Base-by-base conservation (phyloP, 2,329 filamentous ascomycete genomes). In the Xylaria sp. region DNA sequence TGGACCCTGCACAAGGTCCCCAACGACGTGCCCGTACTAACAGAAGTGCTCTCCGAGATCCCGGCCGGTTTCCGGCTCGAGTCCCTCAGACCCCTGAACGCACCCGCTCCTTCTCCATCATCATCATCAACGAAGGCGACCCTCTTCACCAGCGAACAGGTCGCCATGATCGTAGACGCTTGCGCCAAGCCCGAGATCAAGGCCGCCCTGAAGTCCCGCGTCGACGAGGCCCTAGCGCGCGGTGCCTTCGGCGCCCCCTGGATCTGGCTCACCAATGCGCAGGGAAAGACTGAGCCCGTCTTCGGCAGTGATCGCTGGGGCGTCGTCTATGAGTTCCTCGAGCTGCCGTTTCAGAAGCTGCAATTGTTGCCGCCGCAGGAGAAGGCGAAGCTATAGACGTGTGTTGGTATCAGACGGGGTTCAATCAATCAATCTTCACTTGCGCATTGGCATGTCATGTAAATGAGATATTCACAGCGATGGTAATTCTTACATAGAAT, bases 161-260 rank as follows among this genome's bases (percentile, higher is more conserved):
- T 86, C 1, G 69, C 76, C 9, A 73, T 73, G 18, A 86, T 91
- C 55, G 65, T 90, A 69, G 74, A 2, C 2, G 83, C 79, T 0
- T 78, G 81, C 0, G 73, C 69, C 5, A 78, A 77, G 19, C 76
- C 79, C 3, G 74, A 81, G 63, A 70, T 76, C 65, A 79, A 75
- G 71, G 69, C 72, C 8, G 65, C 63, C 35, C 73, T 91, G 34
- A 80, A 80, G 60, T 76, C 73, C 4, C 80, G 80, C 49, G 92
- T 89, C 16, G 78, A 83, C 60, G 78, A 79, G 64, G 87, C 83
- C 0, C 71, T 90, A 13, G 80, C 83, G 44, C 76, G 76, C 54
- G 90, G 89, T 0, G 90, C 89, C 0, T 93, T 90, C 72, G 90
- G 90, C 0, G 84, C 85, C 54, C 90, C 90, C 1, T 93, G 90